Percentiles rank a stretch among this genome's conserved stretches.
These are phyloP conservation scores for Wickerhamomyces silvicola DNA, from an alignment of 805 yeast species.

Conservation along the genomic window DNA sequence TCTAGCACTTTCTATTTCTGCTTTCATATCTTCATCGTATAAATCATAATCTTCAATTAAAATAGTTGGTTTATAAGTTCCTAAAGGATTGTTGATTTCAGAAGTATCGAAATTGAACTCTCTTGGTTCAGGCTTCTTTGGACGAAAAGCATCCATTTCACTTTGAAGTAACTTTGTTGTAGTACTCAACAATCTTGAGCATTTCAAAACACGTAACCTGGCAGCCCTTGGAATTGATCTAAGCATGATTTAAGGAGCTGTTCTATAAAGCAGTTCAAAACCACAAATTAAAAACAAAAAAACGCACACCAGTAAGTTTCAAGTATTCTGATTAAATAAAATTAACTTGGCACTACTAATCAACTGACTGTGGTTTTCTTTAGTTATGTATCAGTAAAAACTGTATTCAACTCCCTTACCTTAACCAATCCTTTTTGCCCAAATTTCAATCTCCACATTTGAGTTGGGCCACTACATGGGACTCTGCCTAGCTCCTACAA, in stretches of 20 bases:
- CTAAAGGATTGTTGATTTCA: constrained; percentile 35
- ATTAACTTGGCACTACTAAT: too few relatives aligned
- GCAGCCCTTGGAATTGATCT: constrained; percentile 3
- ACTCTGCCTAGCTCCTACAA: too few relatives aligned
- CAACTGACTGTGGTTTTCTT: too few relatives aligned
- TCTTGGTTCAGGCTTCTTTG: constrained; percentile 14
- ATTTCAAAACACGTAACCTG: constrained; percentile 1
- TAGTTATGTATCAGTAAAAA: too few relatives aligned
- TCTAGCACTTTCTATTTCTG: constrained; percentile 23
- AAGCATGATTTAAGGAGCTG: constrained; percentile 3
- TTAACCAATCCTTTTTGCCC: too few relatives aligned
- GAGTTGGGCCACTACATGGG: too few relatives aligned
- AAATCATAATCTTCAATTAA: constrained; percentile 24
- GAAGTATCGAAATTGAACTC: constrained; percentile 13
- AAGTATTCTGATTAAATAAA: too few relatives aligned
- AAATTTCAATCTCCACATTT: too few relatives aligned
- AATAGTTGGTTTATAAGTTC: constrained; percentile 25
- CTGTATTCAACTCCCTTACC: too few relatives aligned
- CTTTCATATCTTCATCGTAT: constrained; percentile 31
- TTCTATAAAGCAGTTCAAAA: too few relatives aligned
- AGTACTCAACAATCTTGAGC: constrained; percentile 3
- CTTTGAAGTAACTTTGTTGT: constrained; percentile 4
- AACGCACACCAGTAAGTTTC: too few relatives aligned
- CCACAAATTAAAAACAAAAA: too few relatives aligned
- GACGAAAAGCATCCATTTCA: constrained; percentile 19